Percentiles rank a stretch among this genome's conserved stretches.
These are phyloP conservation scores for Saccharomyces hybrid DNA, from an alignment of 1,139 yeast species.

Conservation along the genomic window DNA sequence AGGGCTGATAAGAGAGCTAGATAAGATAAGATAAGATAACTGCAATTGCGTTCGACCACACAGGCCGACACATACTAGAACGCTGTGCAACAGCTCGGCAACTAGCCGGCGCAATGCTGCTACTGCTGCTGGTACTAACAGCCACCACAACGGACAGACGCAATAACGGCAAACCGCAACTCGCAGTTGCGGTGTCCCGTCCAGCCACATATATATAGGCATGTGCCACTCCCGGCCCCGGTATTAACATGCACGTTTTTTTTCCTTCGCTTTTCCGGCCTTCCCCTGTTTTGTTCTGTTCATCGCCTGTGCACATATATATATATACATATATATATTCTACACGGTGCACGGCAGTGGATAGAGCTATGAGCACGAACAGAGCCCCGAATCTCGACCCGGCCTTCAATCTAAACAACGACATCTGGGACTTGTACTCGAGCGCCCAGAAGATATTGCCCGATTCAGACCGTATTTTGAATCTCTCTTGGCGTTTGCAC, in stretches of 20 bases:
- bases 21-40: not conserved
- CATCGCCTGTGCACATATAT: not conserved
- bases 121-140: not conserved
- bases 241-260: not conserved
- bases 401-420: constrained; percentile 1
- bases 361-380: not conserved
- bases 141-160: not conserved
- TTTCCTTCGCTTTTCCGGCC: not conserved
- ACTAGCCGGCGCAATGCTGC: not conserved
- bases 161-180: not conserved
- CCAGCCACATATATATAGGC: not conserved
- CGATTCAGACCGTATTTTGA: constrained; percentile 66
- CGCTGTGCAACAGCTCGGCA: not conserved
- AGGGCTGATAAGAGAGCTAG: not conserved
- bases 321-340: not conserved
- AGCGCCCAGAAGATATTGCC: constrained; percentile 70
- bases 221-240: not conserved
- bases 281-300: not conserved
- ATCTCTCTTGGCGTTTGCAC: constrained; percentile 55
- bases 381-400: not conserved
- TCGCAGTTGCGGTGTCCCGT: not conserved
- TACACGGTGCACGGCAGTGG: not conserved
- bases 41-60: not conserved
- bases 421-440: constrained; percentile 64
- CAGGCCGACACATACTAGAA: not conserved